Conservation (phyloP, 345 rosid species). For the Sonneratia caseolaris region DNA sequence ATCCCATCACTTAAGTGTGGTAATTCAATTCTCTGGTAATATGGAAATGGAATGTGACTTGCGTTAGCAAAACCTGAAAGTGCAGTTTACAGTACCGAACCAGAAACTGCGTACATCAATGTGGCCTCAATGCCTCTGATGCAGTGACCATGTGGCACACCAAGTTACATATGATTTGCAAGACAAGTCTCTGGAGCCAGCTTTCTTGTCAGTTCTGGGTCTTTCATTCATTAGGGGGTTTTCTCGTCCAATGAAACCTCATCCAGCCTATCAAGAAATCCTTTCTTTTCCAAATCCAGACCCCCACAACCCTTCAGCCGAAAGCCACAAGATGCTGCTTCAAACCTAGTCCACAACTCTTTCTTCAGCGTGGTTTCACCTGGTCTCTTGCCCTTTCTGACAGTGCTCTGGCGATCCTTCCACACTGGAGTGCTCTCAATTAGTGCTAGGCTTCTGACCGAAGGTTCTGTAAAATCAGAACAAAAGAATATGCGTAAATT, state of each 20-base stretch:
- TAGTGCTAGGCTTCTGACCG: slow-evolving; percentile 14
- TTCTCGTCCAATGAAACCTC: slow-evolving; percentile 61
- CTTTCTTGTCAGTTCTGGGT: slow-evolving; percentile 14
- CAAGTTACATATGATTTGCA: not conserved
- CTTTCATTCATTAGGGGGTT: slow-evolving; percentile 8
- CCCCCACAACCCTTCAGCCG: slow-evolving; percentile 19
- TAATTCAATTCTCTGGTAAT: not conserved
- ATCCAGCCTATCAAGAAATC: slow-evolving; percentile 82
- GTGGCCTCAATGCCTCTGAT: not conserved
- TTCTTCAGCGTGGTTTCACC: slow-evolving; percentile 89
- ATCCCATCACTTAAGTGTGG: not conserved
- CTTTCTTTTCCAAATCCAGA: slow-evolving; percentile 35
- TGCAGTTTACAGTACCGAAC: not conserved
- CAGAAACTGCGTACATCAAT: not conserved
- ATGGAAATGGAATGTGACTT: not conserved
- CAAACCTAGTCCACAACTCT: slow-evolving; percentile 92
- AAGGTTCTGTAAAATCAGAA: slow-evolving; percentile 20
- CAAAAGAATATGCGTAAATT: not conserved
- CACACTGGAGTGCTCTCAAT: slow-evolving; percentile 57
- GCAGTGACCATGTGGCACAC: not conserved
- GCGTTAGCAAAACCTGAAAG: not conserved
- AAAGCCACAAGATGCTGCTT: slow-evolving; percentile 51
- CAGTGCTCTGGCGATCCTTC: slow-evolving; percentile 41
- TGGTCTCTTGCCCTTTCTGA: slow-evolving; percentile 43
- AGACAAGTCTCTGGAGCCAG: not conserved